Conservation (phyloP, 148 eudicot species). For the Camellia lanceoleosa region DNA sequence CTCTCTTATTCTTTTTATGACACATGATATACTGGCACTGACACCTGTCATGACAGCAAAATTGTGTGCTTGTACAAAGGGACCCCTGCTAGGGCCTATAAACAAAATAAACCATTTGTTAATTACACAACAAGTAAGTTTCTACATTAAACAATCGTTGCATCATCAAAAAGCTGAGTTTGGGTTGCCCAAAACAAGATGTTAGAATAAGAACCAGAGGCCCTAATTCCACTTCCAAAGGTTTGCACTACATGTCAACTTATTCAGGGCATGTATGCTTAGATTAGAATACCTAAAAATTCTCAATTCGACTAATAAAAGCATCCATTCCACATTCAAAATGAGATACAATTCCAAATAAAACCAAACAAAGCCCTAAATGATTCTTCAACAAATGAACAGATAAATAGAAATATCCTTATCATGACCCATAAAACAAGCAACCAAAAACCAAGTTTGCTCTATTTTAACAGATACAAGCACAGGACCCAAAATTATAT, state of each 20-base stretch:
- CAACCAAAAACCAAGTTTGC: too few species aligned
- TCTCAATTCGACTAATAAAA: background rate
- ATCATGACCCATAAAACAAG: too few species aligned
- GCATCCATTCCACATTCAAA: background rate
- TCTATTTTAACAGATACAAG: background rate
- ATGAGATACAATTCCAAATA: too few species aligned
- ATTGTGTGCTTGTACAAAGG: slow-evolving; percentile 86
- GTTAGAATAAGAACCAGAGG: background rate
- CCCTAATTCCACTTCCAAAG: background rate
- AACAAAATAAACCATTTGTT: background rate
- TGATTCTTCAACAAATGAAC: background rate
- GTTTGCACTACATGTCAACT: background rate
- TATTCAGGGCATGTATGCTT: background rate
- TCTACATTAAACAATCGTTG: background rate
- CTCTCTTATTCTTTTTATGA: slow-evolving; percentile 79
- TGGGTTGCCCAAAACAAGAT: background rate
- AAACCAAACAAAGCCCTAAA: background rate
- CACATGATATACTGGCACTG: slow-evolving; percentile 72
- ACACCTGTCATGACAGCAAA: slow-evolving; percentile 97
- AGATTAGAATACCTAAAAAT: background rate
- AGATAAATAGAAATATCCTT: background rate
- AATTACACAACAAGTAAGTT: background rate
- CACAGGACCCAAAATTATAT: background rate
- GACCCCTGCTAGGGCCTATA: slow-evolving; percentile 88
- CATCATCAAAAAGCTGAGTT: background rate